phyloP scores from a whole-genome alignment of 441 rosid species.

The Jatropha podagrica region DNA sequence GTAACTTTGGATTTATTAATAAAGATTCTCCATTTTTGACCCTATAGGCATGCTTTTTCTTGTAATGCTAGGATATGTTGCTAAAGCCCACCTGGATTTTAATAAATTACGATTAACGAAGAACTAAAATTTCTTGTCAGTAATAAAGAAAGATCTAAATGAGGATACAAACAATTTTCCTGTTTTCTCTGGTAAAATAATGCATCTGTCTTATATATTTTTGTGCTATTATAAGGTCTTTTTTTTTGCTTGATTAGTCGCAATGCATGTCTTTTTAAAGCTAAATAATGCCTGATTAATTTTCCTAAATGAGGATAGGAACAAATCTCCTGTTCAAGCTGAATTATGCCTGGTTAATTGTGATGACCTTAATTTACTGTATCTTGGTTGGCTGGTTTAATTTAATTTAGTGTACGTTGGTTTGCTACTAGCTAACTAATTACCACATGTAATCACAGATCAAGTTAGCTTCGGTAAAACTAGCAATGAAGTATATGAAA shows the following conservation, averaged over 20 bases:
- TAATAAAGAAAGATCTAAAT: background rate
- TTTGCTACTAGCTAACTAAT: background rate
- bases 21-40: constrained; percentile 22
- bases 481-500: constrained; percentile 95
- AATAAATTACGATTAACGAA: background rate
- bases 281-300: no score
- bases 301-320: no score
- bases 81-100: background rate
- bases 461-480: constrained; percentile 81
- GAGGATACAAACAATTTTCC: background rate
- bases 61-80: background rate
- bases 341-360: no score
- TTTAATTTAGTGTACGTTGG: background rate
- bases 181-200: background rate
- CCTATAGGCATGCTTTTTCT: background rate
- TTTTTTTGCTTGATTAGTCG: background rate
- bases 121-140: background rate
- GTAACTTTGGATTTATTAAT: constrained; percentile 27
- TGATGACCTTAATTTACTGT: background rate
- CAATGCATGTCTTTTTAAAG: no score
- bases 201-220: background rate
- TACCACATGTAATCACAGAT: constrained; percentile 42
- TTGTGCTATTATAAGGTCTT: background rate
- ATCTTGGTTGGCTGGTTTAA: background rate
- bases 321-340: no score